Percentiles rank a stretch among this genome's conserved stretches.
Evolutionary conservation across 495 filamentous ascomycete genomes (phyloP).

Genomic region (Penicillium cataractarum): DNA sequence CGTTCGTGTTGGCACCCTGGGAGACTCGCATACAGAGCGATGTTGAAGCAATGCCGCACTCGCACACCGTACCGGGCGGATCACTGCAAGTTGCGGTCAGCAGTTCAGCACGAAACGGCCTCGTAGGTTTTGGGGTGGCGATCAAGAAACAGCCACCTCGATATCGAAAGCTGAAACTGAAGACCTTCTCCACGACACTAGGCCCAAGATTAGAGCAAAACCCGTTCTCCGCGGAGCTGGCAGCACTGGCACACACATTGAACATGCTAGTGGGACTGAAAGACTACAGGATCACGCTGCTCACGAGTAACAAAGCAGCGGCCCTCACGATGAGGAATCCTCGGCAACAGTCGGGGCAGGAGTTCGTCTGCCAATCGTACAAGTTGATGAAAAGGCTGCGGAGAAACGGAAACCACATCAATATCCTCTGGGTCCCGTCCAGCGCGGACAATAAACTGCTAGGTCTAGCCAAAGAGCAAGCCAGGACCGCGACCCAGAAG

Average conservation of each 20-base stretch:
- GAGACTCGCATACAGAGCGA: conserved; percentile 15
- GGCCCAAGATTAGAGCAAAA: conserved; percentile 17
- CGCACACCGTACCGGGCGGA: conserved; percentile 10
- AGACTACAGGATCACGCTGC: conserved; percentile 14
- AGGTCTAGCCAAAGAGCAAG: conserved; percentile 32
- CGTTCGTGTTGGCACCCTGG: conserved; percentile 10
- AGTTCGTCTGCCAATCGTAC: conserved; percentile 22
- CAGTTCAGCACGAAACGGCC: conserved; percentile 18
- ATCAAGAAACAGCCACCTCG: conserved; percentile 20
- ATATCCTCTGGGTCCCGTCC: conserved; percentile 18
- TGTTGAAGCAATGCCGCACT: conserved; percentile 4
- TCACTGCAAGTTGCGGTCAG: conserved; percentile 18
- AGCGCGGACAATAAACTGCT: conserved; percentile 27
- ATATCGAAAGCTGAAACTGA: conserved; percentile 17
- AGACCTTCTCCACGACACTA: conserved; percentile 15
- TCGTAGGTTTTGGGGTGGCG: conserved; percentile 21
- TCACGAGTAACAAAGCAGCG: conserved; percentile 23
- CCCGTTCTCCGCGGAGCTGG: conserved; percentile 17
- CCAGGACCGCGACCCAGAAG: conserved; percentile 22
- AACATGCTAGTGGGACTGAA: conserved; percentile 16
- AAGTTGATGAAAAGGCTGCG: conserved; percentile 27
- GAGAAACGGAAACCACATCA: conserved; percentile 25
- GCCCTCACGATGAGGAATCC: conserved; percentile 17
- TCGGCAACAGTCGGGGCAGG: conserved; percentile 27
- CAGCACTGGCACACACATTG: conserved; percentile 13